Evolutionary conservation across 2,329 filamentous ascomycete species (phyloP), one percentile per base, ranked within the genome.

Genomic region (Cordyceps pruinosa): DNA sequence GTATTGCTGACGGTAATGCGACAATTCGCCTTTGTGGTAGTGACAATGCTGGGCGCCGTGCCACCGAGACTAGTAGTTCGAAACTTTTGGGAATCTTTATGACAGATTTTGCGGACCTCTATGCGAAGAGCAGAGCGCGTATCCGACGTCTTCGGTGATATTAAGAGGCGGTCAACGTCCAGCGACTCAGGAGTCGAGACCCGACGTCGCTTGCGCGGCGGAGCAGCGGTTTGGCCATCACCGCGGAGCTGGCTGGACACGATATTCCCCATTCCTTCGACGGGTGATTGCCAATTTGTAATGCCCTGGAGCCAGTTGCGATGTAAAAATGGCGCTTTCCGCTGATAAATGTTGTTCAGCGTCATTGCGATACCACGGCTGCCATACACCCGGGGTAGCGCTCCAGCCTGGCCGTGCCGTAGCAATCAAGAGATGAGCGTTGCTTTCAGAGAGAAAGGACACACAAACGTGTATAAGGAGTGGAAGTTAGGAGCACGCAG

Each of bases 241-340:
- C 73, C 70, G 59, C 73, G 70, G 65, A 59, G 57, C 10, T 70
- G 64, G 50, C 70, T 70, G 37, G 73, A 74, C 15, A 72, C 62
- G 58, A 73, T 74, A 64, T 70, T 74, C 52, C 76, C 76, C 75
- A 79, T 78, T 59, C 67, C 65, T 28, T 44, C 46, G 57, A 68
- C 63, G 45, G 66, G 64, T 30, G 61, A 60, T 64, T 77, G 73
- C 63, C 70, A 70, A 59, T 74, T 71, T 59, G 75, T 75, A 66
- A 79, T 69, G 48, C 73, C 74, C 60, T 71, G 74, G 61, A 76
- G 72, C 78, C 77, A 81, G 66, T 78, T 80, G 66, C 79, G 76
- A 62, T 80, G 77, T 59, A 82, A 75, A 68, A 79, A 83, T 59
- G 80, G 79, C 57, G 77, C 71, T 63, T 72, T 75, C 70, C 76